Base-by-base conservation (phyloP, 1,284 basidiomycete genomes). In the Papiliotrema laurentii region DNA sequence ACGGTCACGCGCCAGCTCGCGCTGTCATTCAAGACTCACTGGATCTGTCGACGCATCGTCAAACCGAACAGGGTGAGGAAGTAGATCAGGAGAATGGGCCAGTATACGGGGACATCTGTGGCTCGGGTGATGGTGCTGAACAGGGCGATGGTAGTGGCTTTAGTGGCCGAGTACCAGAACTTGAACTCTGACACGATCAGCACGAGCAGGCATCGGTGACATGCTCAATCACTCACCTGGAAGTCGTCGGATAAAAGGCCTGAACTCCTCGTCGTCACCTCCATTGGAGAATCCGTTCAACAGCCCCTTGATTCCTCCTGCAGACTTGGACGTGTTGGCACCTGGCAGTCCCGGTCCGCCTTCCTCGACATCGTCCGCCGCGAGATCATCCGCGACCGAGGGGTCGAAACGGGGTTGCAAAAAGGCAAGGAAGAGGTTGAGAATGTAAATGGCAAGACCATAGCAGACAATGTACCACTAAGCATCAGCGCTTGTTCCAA, bases 41-140 rank as follows among this genome's bases (percentile, higher is more conserved):
- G 88, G 65, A 94, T 90, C 76, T 93, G 90, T 59, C 89, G 79
- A 56, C 90, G 81, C 90, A 94, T 93, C 14, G 90, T 93, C 59
- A 94, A 76, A 21, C 85, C 81, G 67, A 93, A 91, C 41, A 93
- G 79, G 44, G 88, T 83, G 71, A 85, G 83, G 78, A 92, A 91
- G 77, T 96, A 96, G 61, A 97, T 79, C 60, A 97, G 83, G 41
- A 96, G 81, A 73, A 97, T 96, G 11, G 92, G 92, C 91, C 94
- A 97, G 75, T 96, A 97, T 21, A 98, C 94, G 11, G 94, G 94
- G 18, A 97, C 86, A 70, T 97, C 92, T 62, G 94, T 94, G 11
- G 77, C 75, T 41, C 85, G 80, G 25, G 86, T 92, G 53, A 85
- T 76, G 4, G 92, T 89, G 70, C 86, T 85, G 46, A 86, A 73